These are phyloP conservation scores for Zygotorulaspora sp. DNA, from an alignment of 805 yeast genomes.

Conservation along the genomic window DNA sequence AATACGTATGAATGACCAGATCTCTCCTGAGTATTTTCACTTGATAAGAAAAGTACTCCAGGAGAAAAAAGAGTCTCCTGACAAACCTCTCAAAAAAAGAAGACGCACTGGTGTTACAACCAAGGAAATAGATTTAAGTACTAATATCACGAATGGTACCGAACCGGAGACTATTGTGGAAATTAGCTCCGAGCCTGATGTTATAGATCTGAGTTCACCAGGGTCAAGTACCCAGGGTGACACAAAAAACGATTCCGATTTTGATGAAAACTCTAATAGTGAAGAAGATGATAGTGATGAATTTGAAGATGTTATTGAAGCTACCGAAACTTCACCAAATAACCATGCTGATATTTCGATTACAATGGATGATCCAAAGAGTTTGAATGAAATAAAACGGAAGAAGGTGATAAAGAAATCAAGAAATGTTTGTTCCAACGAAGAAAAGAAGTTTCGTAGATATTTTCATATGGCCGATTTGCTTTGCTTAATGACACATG, in stretches of 20 bases:
- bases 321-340: conserved; percentile 8
- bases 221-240: not conserved
- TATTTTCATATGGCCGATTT: conserved; percentile 56
- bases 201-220: conserved; percentile 10
- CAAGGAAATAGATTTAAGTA: not conserved
- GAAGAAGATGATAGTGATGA: conserved; percentile 23
- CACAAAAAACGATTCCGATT: not conserved
- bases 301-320: conserved; percentile 22
- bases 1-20: conserved; percentile 26
- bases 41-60: conserved; percentile 28
- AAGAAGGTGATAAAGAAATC: conserved; percentile 20
- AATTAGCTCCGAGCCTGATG: conserved; percentile 9
- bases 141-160: not conserved
- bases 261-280: conserved; percentile 1
- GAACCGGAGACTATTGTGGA: conserved; percentile 5
- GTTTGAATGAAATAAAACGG: conserved; percentile 19
- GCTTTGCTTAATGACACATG: conserved; percentile 59
- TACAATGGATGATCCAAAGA: conserved; percentile 26
- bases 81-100: conserved; percentile 20
- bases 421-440: conserved; percentile 42
- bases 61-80: conserved; percentile 19
- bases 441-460: conserved; percentile 52
- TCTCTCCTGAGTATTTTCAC: conserved; percentile 33
- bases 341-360: conserved; percentile 28
- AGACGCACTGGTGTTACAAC: conserved; percentile 6